Conservation (phyloP, 169 alveolate species). For the Cryptosporidium ryanae region DNA sequence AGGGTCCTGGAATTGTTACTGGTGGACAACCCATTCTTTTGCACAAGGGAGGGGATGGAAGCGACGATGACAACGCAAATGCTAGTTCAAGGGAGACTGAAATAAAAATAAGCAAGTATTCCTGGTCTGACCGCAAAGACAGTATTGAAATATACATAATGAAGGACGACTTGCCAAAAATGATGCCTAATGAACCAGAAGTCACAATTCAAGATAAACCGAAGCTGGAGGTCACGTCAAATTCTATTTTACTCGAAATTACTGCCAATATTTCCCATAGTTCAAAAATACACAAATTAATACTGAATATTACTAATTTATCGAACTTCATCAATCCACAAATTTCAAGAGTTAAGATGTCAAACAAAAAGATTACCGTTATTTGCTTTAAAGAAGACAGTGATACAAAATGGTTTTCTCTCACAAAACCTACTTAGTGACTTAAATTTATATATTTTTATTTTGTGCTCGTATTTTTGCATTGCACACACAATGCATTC, state of each 20-base stretch:
- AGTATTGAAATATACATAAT: constrained; percentile 74
- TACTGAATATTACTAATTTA: constrained; percentile 26
- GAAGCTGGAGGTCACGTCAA: constrained; percentile 12
- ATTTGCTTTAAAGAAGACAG: constrained; percentile 59
- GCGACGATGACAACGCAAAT: not conserved
- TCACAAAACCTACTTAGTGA: constrained; percentile 30
- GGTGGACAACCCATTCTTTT: constrained; percentile 80
- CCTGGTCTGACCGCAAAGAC: constrained; percentile 80
- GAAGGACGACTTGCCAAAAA: constrained; percentile 14
- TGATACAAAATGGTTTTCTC: constrained; percentile 37
- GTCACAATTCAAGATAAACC: constrained; percentile 36
- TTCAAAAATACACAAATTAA: not conserved
- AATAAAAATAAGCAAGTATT: constrained; percentile 77
- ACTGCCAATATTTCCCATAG: not conserved
- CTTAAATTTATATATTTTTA: not conserved
- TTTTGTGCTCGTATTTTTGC: not conserved
- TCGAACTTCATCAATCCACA: constrained; percentile 37
- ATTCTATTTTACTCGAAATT: constrained; percentile 16
- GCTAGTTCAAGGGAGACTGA: not conserved
- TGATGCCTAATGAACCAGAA: constrained; percentile 4
- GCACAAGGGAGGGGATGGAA: constrained; percentile 42
- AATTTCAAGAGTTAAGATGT: constrained; percentile 42
- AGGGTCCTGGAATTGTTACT: constrained; percentile 81
- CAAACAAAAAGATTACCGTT: constrained; percentile 37
- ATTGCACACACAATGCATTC: not conserved